Evolutionary conservation across 1,139 yeast genomes (phyloP).

Genomic region (Debaryomyces psychrophilus): DNA sequence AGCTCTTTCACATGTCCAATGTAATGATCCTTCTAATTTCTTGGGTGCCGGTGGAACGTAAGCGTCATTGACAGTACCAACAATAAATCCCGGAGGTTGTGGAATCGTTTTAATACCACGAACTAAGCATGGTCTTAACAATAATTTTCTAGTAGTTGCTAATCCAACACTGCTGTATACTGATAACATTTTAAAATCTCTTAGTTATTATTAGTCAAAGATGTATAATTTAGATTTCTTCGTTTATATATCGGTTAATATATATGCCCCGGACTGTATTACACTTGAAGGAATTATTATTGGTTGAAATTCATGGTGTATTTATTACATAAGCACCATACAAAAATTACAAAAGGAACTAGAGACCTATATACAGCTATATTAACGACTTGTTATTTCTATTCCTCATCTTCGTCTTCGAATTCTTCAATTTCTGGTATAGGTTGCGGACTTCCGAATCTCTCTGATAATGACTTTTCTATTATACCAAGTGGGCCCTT

Average conservation of each 20-base stretch:
- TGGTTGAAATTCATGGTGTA: constrained; percentile 12
- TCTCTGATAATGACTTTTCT: constrained; percentile 43
- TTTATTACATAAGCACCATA: constrained; percentile 11
- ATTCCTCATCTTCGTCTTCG: constrained; percentile 47
- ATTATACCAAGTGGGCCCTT: constrained; percentile 49
- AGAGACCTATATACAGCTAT: not conserved
- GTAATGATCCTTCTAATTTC: constrained; percentile 77
- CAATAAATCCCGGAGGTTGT: constrained; percentile 70
- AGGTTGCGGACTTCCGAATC: constrained; percentile 40
- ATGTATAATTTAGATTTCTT: not conserved
- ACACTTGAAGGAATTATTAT: constrained; percentile 14
- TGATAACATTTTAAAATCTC: constrained; percentile 27
- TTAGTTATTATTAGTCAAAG: not conserved
- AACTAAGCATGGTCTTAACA: constrained; percentile 23
- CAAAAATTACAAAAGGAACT: not conserved
- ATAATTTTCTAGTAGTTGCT: constrained; percentile 20
- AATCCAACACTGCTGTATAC: constrained; percentile 33
- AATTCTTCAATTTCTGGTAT: constrained; percentile 45
- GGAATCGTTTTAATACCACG: constrained; percentile 45
- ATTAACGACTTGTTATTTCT: constrained; percentile 10
- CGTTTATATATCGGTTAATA: constrained; percentile 5
- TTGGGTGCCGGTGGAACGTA: constrained; percentile 63
- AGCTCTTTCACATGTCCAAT: constrained; percentile 83
- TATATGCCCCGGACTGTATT: constrained; percentile 14
- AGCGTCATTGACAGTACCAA: constrained; percentile 83